Evolutionary conservation across 441 rosid genomes (phyloP).

Genomic region (Biscutella laevigata): DNA sequence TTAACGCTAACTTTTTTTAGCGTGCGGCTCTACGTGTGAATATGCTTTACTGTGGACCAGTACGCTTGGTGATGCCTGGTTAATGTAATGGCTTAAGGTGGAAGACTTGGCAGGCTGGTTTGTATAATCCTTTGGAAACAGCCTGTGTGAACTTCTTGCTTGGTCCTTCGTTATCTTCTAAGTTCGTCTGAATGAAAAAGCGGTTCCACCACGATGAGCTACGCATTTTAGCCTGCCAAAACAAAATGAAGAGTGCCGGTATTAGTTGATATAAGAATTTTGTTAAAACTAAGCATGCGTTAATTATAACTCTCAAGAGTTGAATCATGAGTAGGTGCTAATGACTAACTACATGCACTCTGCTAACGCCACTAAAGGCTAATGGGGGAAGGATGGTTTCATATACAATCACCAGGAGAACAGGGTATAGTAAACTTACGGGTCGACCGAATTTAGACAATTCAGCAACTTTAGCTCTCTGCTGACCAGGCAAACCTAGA

Average conservation of each 20-base stretch:
- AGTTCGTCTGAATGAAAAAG: slow-evolving; percentile 64
- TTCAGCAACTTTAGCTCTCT: slow-evolving; percentile 54
- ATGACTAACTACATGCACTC: slow-evolving; percentile 3
- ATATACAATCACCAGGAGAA: background rate
- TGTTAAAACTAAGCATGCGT: too few species aligned
- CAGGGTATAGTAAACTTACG: slow-evolving; percentile 32
- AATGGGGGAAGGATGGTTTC: background rate
- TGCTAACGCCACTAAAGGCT: background rate
- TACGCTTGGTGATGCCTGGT: slow-evolving; percentile 6
- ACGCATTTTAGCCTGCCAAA: slow-evolving; percentile 72
- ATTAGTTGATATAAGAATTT: background rate
- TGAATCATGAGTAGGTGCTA: slow-evolving; percentile 1
- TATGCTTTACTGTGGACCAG: slow-evolving; percentile 20
- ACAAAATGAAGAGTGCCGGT: background rate
- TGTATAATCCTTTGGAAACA: slow-evolving; percentile 50
- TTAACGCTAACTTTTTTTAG: too few species aligned
- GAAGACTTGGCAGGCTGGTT: slow-evolving; percentile 72
- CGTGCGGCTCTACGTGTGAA: slow-evolving; percentile 25
- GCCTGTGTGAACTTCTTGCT: slow-evolving; percentile 73
- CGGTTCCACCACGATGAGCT: slow-evolving; percentile 88
- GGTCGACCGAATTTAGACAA: slow-evolving; percentile 60
- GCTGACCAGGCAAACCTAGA: slow-evolving; percentile 54
- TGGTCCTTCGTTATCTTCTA: slow-evolving; percentile 76
- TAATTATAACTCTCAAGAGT: too few species aligned
- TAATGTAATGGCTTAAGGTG: slow-evolving; percentile 65